These are phyloP conservation scores for Pleurotus cornucopiae DNA, from an alignment of 768 basidiomycete species.

Conservation along the genomic window DNA sequence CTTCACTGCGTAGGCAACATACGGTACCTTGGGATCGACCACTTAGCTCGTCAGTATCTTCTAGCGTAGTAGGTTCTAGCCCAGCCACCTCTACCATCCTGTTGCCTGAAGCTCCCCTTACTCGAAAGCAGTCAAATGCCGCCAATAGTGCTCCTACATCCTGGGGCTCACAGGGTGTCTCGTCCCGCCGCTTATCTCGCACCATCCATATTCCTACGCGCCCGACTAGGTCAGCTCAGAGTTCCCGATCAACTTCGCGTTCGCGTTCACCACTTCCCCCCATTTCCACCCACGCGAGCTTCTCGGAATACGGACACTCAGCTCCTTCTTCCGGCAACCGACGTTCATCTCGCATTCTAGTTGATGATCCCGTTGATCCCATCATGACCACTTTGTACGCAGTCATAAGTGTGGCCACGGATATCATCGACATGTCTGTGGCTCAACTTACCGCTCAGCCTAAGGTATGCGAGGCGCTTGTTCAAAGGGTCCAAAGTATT, in stretches of 20 bases:
- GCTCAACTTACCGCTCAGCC: slow-evolving; percentile 82
- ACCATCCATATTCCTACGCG: slow-evolving; percentile 74
- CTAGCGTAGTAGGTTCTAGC: slow-evolving; percentile 52
- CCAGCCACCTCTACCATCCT: slow-evolving; percentile 57
- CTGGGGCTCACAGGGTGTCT: slow-evolving; percentile 50
- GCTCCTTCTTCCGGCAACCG: slow-evolving; percentile 51
- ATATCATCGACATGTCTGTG: slow-evolving; percentile 87
- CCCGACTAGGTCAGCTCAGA: slow-evolving; percentile 67
- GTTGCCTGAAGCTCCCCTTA: slow-evolving; percentile 60
- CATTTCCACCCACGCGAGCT: slow-evolving; percentile 57
- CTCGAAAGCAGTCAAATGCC: slow-evolving; percentile 56
- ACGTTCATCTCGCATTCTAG: slow-evolving; percentile 76
- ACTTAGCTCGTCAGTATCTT: slow-evolving; percentile 49
- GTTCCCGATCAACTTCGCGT: slow-evolving; percentile 91
- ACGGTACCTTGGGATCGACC: slow-evolving; percentile 67
- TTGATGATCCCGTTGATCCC: slow-evolving; percentile 84
- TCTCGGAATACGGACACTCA: slow-evolving; percentile 46
- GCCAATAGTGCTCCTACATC: slow-evolving; percentile 39
- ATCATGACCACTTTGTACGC: slow-evolving; percentile 90
- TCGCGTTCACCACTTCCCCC: slow-evolving; percentile 91
- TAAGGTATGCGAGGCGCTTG: slow-evolving; percentile 80
- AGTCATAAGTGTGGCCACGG: slow-evolving; percentile 89
- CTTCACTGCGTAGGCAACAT: slow-evolving; percentile 62
- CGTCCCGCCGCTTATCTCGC: slow-evolving; percentile 81
- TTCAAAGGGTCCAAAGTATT: slow-evolving; percentile 86